These are phyloP conservation scores for Penicillium egyptiacum DNA, from an alignment of 495 filamentous ascomycete species.

Conservation along the genomic window DNA sequence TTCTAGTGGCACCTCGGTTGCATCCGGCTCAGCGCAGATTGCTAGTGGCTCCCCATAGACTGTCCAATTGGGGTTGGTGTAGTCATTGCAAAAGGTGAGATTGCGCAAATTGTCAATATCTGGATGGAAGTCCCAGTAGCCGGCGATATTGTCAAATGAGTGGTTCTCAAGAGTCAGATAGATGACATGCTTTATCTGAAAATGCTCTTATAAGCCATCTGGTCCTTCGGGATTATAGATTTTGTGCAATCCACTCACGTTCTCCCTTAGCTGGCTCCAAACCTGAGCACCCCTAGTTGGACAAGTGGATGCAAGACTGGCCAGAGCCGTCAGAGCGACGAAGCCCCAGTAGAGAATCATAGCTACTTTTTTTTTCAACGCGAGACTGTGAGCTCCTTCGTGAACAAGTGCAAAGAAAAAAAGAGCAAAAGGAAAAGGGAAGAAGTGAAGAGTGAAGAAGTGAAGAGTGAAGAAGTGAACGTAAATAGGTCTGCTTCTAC, in stretches of 20 bases:
- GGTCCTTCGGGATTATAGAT: not conserved
- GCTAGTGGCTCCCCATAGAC: slow-evolving; percentile 42
- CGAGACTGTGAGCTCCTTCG: no score
- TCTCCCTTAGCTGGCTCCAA: slow-evolving; percentile 33
- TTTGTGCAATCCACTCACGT: slow-evolving; percentile 20
- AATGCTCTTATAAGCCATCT: not conserved
- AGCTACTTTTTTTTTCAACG: not conserved
- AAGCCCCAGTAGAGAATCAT: not conserved
- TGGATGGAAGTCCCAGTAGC: slow-evolving; percentile 44
- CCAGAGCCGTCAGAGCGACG: slow-evolving; percentile 11
- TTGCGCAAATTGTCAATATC: slow-evolving; percentile 44
- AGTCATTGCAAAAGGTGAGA: slow-evolving; percentile 41
- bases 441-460: no score
- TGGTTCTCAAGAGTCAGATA: slow-evolving; percentile 50
- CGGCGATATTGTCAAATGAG: slow-evolving; percentile 48
- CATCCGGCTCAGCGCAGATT: slow-evolving; percentile 42
- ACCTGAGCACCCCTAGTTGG: slow-evolving; percentile 15
- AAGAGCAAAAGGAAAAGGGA: no score
- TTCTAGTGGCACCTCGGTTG: slow-evolving; percentile 39
- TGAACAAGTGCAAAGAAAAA: no score
- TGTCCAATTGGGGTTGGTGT: slow-evolving; percentile 46
- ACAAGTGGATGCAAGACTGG: slow-evolving; percentile 18
- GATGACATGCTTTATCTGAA: slow-evolving; percentile 45
- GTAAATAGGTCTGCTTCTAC: no score
- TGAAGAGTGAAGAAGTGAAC: no score